Evolutionary conservation across 805 yeast genomes (phyloP), one percentile per base, ranked within the genome.

Genomic region (Candida boleticola): DNA sequence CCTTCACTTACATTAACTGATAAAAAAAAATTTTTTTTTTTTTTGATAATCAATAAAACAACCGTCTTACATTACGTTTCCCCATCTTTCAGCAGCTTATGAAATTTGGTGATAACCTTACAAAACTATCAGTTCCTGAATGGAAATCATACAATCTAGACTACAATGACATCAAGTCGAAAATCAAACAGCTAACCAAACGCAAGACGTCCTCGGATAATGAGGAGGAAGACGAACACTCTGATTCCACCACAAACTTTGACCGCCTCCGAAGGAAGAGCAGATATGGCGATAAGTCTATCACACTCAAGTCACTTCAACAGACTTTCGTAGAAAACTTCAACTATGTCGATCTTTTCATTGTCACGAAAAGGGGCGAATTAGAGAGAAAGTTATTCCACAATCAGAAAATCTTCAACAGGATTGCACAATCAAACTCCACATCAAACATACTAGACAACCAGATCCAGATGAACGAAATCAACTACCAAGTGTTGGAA

Each of bases 131-230:
- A 10, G 85, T 89, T 19, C 89, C 90, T 1, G 93, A 87, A 66
- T 90, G 98, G 97, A 77, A 77, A 53, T 77, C 79, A 47, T 83
- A 87, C 63, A 89, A 90, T 60, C 73, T 90, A 31, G 89, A 88
- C 55, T 90, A 90, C 63, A 84, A 88, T 50, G 86, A 81, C 29
- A 60, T 90, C 43, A 90, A 89, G 61, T 63, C 64, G 3, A 71
- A 76, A 35, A 87, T 90, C 44, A 75, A 82, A 52, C 57, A 61
- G 17, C 79, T 82, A 6, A 84, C 92, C 39, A 50, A 45, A 33
- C n/a, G 36, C 13, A 26, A 40, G 4, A 39, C 17, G 14, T 23
- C 29, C 17, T 14, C 49, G 33, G 32, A 13, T 40, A 23, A 7
- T 11, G 27, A 23, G 27, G 27, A 23, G 10, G 27, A 23, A 23